These are phyloP conservation scores for Schoenoplectus triqueter DNA, from an alignment of 202 grass and related monocot species.

Conservation along the genomic window DNA sequence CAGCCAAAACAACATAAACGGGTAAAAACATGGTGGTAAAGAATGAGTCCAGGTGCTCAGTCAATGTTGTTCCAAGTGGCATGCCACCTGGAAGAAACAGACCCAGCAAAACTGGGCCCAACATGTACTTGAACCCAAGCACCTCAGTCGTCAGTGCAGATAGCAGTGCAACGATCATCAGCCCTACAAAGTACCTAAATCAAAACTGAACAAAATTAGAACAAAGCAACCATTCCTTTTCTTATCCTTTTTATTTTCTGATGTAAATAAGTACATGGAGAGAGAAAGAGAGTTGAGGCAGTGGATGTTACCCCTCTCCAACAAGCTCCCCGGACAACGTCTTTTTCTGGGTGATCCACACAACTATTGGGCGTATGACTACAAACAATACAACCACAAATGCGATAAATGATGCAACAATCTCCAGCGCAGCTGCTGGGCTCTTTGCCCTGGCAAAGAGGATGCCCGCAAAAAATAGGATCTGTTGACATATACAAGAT, in stretches of 20 bases:
- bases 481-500: conserved; percentile 28
- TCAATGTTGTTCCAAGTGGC: conserved; percentile 76
- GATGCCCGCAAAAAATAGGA: conserved; percentile 42
- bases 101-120: conserved; percentile 69
- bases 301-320: conserved; percentile 43
- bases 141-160: conserved; percentile 62
- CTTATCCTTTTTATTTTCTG: background rate
- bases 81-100: conserved; percentile 69
- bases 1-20: conserved; percentile 63
- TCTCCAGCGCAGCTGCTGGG: conserved; percentile 39
- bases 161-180: conserved; percentile 57
- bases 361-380: conserved; percentile 49
- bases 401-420: conserved; percentile 47
- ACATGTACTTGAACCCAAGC: conserved; percentile 71
- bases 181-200: conserved; percentile 49
- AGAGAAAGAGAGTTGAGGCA: background rate
- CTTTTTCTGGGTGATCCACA: conserved; percentile 51
- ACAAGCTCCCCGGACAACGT: conserved; percentile 55
- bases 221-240: background rate
- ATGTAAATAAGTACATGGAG: background rate
- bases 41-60: conserved; percentile 65
- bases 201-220: conserved; percentile 3
- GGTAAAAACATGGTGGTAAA: conserved; percentile 73
- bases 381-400: conserved; percentile 51
- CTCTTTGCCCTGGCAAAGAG: conserved; percentile 47